Evolutionary conservation across 2,329 filamentous ascomycete genomes (phyloP), one percentile per base, ranked within the genome.

Genomic region (Cladophialophora psammophila): DNA sequence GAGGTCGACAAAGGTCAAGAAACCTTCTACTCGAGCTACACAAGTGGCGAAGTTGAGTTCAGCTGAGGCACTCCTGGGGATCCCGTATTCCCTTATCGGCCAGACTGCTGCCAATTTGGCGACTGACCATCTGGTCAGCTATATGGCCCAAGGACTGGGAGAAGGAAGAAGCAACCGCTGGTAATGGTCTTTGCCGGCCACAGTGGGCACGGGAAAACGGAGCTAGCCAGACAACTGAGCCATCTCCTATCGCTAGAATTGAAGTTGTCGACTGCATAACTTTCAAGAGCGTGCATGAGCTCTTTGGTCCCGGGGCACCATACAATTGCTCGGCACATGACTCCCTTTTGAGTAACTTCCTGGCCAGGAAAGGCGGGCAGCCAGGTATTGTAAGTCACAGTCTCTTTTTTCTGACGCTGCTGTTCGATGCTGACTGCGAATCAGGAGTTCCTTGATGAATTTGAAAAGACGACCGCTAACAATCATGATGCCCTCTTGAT

Each of bases 151-250:
- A 26, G 26, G 26, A 26, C 26, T 26, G 26, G 26, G 26, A 26
- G 26, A 26, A 3, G 26, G 26, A 26, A 26, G 26, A 26, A 26
- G 26, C 26, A 3, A 26, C 26, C 26, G 26, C 26, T 26, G 13
- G 40, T 42, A n/a, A n/a, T 5, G 18, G 74, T 79, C 1, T 83
- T 84, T 59, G 79, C 80, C 3, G 83, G 82, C 0, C 79, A 80
- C 0, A 81, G 79, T 40, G 82, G 82, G 0, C 82, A 85, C 65
- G 83, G 83, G 4, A 85, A 85, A 72, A 84, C 82, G 0, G 82
- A 84, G 65, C 72, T 85, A 12, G 82, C 82, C 0, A 75, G 75
- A 13, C 74, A 74, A 7, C 76, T 85, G 80, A n/a, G 80, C 1
- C 61, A 77, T 1, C 75, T 84, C 1, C 72, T 84, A 8, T 78